Percentiles rank a stretch among this genome's conserved stretches.
These are phyloP conservation scores for Cucurbita maxima DNA, from an alignment of 306 rosid species.

Conservation along the genomic window DNA sequence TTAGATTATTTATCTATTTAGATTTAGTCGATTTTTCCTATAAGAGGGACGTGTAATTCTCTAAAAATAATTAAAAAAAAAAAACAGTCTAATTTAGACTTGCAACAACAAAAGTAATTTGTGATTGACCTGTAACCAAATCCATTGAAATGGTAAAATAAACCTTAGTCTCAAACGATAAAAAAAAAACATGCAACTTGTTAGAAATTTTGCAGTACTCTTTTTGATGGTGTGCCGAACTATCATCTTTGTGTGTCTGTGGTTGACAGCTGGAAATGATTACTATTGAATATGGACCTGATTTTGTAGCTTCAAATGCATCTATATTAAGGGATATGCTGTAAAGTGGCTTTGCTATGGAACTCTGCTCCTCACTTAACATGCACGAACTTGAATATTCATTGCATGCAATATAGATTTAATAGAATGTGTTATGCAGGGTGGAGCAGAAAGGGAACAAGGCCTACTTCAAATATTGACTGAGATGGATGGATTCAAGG, in stretches of 20 bases:
- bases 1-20: too few species aligned
- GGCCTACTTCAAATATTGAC: slow-evolving; percentile 96
- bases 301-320: neutral
- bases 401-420: neutral
- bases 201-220: neutral
- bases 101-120: too few species aligned
- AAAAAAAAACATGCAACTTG: neutral
- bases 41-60: too few species aligned
- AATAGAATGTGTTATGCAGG: slow-evolving; percentile 35
- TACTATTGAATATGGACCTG: neutral
- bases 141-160: neutral
- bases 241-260: neutral
- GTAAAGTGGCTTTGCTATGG: neutral
- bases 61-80: too few species aligned
- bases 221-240: neutral
- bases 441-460: slow-evolving; percentile 96
- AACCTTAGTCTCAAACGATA: neutral
- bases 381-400: neutral
- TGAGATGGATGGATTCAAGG: slow-evolving; percentile 96
- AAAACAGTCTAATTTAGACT: too few species aligned
- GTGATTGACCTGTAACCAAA: too few species aligned
- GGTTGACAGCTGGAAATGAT: neutral
- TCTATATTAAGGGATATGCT: neutral
- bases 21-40: too few species aligned
- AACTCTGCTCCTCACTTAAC: neutral